Evolutionary conservation across 257 asterid genomes (phyloP), one percentile per base, ranked within the genome.

Genomic region (Fraxinus quadrangulata): DNA sequence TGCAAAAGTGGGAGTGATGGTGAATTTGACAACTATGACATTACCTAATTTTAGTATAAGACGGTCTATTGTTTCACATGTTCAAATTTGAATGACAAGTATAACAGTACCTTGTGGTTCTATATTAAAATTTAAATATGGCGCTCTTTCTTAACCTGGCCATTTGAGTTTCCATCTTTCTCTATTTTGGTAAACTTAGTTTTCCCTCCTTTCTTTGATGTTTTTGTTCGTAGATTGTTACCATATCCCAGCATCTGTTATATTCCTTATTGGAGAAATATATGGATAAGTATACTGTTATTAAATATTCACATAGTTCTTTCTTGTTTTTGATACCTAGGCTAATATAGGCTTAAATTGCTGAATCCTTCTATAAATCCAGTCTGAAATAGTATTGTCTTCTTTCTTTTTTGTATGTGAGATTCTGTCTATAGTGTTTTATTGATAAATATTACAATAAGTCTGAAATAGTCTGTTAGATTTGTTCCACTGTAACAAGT

Each of bases 401-500:
- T 54, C 8, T 54, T 19, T 19, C 23, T 19, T 54, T 54, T 54
- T 54, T 19, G 1, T 54, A 5, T 54, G 4, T 54, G 65, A 54
- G 23, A 54, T 54, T 51, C 23, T n/a, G n/a, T 54, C 24, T 54
- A n/a, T 17, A 54, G 65, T 4, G 61, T 6, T 17, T n/a, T 54
- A 54, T 54, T 54, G 65, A 54, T 19, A 5, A 19, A 54, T 19
- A 54, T 54, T 54, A 54, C 65, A 17, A 3, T 51, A 7, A 37
- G 11, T 36, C 42, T 37, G 42, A 37, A 7, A 33, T 33, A n/a
- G 26, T 54, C 65, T 54, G 65, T 54, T 54, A 54, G 65, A n/a
- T 54, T 19, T 54, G 26, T 54, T 54, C n/a, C 65, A 54, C 65
- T 54, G 65, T 54, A 54, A 54, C 65, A 54, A 54, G 65, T 54